Evolutionary conservation across 1,284 basidiomycete genomes (phyloP), one percentile per base, ranked within the genome.

Genomic region (Hypsizygus ulmarius): DNA sequence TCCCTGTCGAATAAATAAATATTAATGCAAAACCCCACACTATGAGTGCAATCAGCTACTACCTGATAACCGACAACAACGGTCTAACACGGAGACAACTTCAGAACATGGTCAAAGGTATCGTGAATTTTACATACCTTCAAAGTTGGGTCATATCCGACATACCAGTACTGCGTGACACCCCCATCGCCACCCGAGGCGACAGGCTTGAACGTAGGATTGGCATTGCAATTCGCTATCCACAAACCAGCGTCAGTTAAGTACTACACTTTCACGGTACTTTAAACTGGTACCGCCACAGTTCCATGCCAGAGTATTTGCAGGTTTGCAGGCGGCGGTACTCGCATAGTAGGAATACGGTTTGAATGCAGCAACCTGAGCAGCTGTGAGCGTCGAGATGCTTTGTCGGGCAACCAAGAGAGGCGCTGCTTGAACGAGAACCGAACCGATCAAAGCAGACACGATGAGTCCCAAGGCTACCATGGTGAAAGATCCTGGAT

Each of bases 111-210:
- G 14, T 36, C n/a, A 37, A 27, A 3, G 30, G 15, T 41, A 51
- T 51, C 37, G 11, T 40, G 10, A 47, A 11, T 39, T 40, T 14
- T 11, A 11, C 49, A 38, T 19, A 58, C 56, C 47, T 49, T 21
- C 14, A 68, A 54, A 0, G 56, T 43, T 0, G 67, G 66, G 45
- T 73, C 70, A 48, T 64, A 75, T 2, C 73, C 74, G 7, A 75
- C 73, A 54, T 63, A 75, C 70, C 58, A 63, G 43, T 51, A 76
- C 54, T 78, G 79, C 4, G 65, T 58, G 0, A 14, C 27, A 35
- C 53, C 47, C 0, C 77, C 76, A 50, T 81, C 70, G 3, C 79
- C 79, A 25, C 80, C 80, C 0, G 73, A 68, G 3, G 77, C 78
- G 11, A 61, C 61, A 10, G 63, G 59, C 16, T 70, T 40, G 59